Base-by-base conservation (phyloP, 257 asterid species). In the Ballota nigra region DNA sequence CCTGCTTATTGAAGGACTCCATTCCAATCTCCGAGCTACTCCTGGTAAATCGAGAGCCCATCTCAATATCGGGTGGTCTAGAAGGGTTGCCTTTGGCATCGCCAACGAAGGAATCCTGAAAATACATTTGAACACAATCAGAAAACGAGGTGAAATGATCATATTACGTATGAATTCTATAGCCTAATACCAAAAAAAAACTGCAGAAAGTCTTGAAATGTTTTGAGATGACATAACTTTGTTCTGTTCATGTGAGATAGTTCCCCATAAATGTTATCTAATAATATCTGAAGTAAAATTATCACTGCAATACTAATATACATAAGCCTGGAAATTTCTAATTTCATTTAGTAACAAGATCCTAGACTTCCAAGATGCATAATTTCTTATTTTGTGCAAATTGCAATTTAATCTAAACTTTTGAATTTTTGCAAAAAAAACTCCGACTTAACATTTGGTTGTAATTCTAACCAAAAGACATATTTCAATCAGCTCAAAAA, bases 1-100 rank as follows among this genome's bases (percentile, higher is more conserved):
- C 97, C 92, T 91, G 95, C 78, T 87, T 91, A 67, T 85, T 84
- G 43, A 88, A 87, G 83, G 86, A 80, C 38, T 91, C 96, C 88
- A 88, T 59, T 56, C 91, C 94, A 80, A 85, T 41, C 69, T 84
- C 96, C 24, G 96, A 90, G 73, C 76, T 84, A 79, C 84, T 88
- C 79, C 87, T 85, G n/a, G 83, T 79, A 74, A 69, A 26, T 61
- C 80, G 85, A 20, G 65, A 56, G 41, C 97, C 96, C 96, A 88
- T 88, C 84, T 91, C 97, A 24, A 91, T 84, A 78, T 86, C 97
- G 2, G 75, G 74, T 53, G 76, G 88, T 62, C 87, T 69, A 4
- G 81, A 66, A 40, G 85, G 66, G 75, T 69, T 72, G 56, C 72
- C 88, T 60, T 79, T 82, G 45, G 59, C 84, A 71, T 80, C 89